Evolutionary conservation across 768 basidiomycete genomes (phyloP).

Genomic region (Tubosaeta sp.): DNA sequence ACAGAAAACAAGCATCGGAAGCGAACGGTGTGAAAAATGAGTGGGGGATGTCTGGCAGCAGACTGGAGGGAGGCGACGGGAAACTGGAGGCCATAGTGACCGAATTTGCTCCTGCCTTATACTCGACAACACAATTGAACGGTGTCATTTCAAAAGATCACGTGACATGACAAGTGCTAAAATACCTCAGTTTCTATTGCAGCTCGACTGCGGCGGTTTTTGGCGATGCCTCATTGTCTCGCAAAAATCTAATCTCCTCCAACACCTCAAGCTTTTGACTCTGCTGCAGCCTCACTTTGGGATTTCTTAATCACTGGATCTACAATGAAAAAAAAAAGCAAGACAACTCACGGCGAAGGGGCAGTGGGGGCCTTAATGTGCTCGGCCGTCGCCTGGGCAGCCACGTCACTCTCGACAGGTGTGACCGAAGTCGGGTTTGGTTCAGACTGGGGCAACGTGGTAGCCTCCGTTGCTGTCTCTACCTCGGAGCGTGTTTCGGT

Average conservation of each 20-base stretch:
- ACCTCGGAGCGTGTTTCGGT: background rate
- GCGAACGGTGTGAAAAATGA: slow-evolving; percentile 15
- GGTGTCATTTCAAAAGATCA: background rate
- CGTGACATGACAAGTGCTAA: background rate
- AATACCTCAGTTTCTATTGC: background rate
- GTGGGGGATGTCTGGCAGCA: slow-evolving; percentile 16
- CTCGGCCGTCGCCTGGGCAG: slow-evolving; percentile 1
- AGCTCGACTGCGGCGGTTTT: background rate
- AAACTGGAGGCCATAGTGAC: background rate
- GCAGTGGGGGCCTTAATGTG: slow-evolving; percentile 1
- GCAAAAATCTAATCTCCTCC: slow-evolving; percentile 2
- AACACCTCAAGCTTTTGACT: slow-evolving; percentile 8
- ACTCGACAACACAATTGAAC: background rate
- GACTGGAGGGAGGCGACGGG: background rate
- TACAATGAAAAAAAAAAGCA: background rate
- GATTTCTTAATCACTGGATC: slow-evolving; percentile 5
- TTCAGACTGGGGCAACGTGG: slow-evolving; percentile 1
- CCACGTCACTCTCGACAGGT: slow-evolving; percentile 1
- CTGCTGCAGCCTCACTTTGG: background rate
- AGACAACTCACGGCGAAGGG: slow-evolving; percentile 17
- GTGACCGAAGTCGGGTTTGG: background rate
- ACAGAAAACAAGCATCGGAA: slow-evolving; percentile 15
- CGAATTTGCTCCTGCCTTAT: background rate
- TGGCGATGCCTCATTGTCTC: background rate
- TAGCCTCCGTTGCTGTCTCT: background rate